Evolutionary conservation across 768 basidiomycete species (phyloP), one percentile per base, ranked within the genome.

Genomic region (Postia placenta): DNA sequence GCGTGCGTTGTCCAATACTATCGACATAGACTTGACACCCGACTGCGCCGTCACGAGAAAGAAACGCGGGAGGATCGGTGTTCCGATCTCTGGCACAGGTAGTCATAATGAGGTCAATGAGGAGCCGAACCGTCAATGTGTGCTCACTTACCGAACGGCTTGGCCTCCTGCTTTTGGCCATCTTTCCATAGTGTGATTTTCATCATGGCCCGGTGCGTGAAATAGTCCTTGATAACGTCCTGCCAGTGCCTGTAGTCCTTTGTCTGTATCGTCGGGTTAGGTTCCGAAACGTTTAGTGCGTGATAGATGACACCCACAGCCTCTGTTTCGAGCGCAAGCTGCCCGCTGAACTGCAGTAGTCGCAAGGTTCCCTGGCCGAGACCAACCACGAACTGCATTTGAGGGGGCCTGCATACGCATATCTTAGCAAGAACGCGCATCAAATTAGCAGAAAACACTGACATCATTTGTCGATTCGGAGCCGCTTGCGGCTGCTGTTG

Each of bases 141-240:
- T 14, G 11, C 17, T 14, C 27, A 69, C 85, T 42, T 47, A 91
- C 89, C 87, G 57, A 92, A 90, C 7, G 84, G 84, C 59, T 89
- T 92, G 26, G 88, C 87, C 60, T 91, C 90, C 22, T 73, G 76
- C 56, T 73, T 76, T 60, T 81, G 79, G 57, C 86, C 89, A 63
- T 90, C 88, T 61, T 87, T 87, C 89, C 89, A 91, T n/a, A 92
- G 67, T 2, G 87, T 90, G 56, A 92, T 74, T 62, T 81, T 87
- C 79, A 91, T 80, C 40, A 78, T 65, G 19, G 87, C 84, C 50
- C 79, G 78, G 2, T 80, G 74, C 7, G 79, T 78, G 59, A 91
- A 92, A 55, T 82, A 90, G 24, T 83, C 79, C 42, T 73, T 72
- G 51, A 89, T 76, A 30, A 88, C 58, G 2, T 69, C 68, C 11